These are phyloP conservation scores for Rosa chinensis DNA, from an alignment of 306 rosid genomes.

Conservation along the genomic window DNA sequence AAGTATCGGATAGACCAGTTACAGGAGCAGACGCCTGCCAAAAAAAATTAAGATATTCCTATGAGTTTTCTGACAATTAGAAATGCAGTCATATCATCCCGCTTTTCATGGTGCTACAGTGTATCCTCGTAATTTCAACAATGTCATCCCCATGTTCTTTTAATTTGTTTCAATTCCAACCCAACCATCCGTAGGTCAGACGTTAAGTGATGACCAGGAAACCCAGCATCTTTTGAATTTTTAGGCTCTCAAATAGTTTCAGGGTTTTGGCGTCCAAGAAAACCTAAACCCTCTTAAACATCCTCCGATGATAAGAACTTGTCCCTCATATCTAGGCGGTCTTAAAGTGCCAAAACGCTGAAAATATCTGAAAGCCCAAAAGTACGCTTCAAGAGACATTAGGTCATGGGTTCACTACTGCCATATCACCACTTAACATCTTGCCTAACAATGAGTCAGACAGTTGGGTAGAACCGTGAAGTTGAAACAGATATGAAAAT, in stretches of 20 bases:
- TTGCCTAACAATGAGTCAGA: neutral
- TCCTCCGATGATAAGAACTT: neutral
- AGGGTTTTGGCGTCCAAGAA: neutral
- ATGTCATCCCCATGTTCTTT: neutral
- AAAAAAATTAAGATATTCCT: slow-evolving; percentile 15
- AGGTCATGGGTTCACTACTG: neutral
- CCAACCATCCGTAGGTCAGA: neutral
- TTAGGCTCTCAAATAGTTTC: neutral
- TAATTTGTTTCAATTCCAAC: neutral
- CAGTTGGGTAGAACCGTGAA: neutral
- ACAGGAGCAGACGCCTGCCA: slow-evolving; percentile 81
- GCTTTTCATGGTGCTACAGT: neutral
- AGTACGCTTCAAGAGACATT: neutral
- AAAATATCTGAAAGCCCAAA: neutral
- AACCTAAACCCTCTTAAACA: neutral
- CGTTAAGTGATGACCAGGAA: neutral
- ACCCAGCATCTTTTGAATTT: neutral
- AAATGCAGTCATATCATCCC: neutral
- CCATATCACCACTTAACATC: neutral
- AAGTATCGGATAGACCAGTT: slow-evolving; percentile 72
- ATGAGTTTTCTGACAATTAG: neutral
- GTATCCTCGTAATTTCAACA: neutral
- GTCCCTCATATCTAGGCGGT: neutral
- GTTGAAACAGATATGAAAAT: neutral
- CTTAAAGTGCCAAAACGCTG: neutral